Base-by-base conservation (phyloP, 371 early-diverging fungal species). In the Funneliformis caledonium region DNA sequence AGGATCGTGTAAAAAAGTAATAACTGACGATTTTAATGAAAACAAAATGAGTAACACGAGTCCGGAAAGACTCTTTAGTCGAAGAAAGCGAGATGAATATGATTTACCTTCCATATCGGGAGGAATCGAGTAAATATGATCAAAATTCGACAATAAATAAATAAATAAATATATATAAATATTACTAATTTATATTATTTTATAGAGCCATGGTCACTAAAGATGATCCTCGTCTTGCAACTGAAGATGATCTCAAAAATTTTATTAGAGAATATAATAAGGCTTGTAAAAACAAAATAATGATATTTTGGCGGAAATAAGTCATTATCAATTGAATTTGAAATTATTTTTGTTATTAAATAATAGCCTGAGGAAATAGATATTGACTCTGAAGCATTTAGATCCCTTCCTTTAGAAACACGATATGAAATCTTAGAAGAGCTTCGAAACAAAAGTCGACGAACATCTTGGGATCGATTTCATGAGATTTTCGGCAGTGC, bases 341-440 rank as follows among this genome's bases (percentile, higher is more conserved):
- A 16, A 56, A 1, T 56, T 19, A 56, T 1, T 76, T 16, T n/a
- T 0, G n/a, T 56, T 83, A 6, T 82, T 81, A 10, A 76, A 78
- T 72, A 37, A 2, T 83, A 83, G 78, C 87, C 90, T 1, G 84
- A 86, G 1, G 88, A 88, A 11, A 69, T 95, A 4, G 90, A 96
- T 80, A 89, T 96, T 31, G 94, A 97, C 75, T 94, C 95, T 0
- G 91, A 90, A 4, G 88, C 85, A 4, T 97, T 98, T 84, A 82
- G 88, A 47, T 83, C 90, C 0, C 85, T 98, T n/a, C 94, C 98
- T 1, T 83, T 93, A 0, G 97, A 96, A 81, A 85, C 93, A 16
- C 97, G 97, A 84, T 95, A 96, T 84, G 97, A 97, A 83, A 88
- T 99, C 33, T 89, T 99, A 22, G 90, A 93, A 48, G 96, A 96